These are phyloP conservation scores for Fusarium stilboides DNA, from an alignment of 2,329 filamentous ascomycete species.

Conservation along the genomic window DNA sequence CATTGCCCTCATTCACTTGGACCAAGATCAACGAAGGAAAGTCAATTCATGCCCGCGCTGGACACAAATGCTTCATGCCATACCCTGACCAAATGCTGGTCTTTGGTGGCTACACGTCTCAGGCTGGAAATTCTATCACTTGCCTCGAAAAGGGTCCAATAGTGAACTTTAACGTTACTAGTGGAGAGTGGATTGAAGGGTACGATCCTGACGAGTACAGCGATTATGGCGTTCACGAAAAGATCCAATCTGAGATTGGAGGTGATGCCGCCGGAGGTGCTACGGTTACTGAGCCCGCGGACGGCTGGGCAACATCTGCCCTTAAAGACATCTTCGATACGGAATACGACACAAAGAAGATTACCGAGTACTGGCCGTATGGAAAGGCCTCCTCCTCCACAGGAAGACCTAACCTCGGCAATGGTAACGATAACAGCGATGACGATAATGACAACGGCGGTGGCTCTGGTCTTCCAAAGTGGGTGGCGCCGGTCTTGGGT, in stretches of 20 bases:
- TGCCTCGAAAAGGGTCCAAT: slow-evolving; percentile 70
- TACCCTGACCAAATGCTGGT: slow-evolving; percentile 88
- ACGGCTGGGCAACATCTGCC: slow-evolving; percentile 66
- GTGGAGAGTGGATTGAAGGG: slow-evolving; percentile 76
- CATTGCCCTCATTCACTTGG: slow-evolving; percentile 86
- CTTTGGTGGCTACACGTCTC: slow-evolving; percentile 75
- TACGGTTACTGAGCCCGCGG: slow-evolving; percentile 76
- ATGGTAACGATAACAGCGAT: slow-evolving; percentile 38
- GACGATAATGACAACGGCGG: slow-evolving; percentile 48
- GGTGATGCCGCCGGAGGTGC: slow-evolving; percentile 77
- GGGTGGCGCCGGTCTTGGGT: slow-evolving; percentile 74
- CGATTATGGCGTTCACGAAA: slow-evolving; percentile 78
- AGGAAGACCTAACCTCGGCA: slow-evolving; percentile 36
- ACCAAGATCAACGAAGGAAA: slow-evolving; percentile 67
- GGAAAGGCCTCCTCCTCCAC: slow-evolving; percentile 49
- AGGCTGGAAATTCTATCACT: slow-evolving; percentile 40
- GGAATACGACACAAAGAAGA: slow-evolving; percentile 69
- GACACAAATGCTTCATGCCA: slow-evolving; percentile 81
- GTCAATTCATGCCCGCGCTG: slow-evolving; percentile 72
- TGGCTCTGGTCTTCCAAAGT: slow-evolving; percentile 64
- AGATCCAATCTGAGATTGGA: slow-evolving; percentile 76
- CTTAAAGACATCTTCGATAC: slow-evolving; percentile 69
- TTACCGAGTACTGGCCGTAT: slow-evolving; percentile 75
- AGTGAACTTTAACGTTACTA: slow-evolving; percentile 81
- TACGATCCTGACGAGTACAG: slow-evolving; percentile 77